These are phyloP conservation scores for Cercospora zeina DNA, from an alignment of 2,329 filamentous ascomycete genomes.

Conservation along the genomic window DNA sequence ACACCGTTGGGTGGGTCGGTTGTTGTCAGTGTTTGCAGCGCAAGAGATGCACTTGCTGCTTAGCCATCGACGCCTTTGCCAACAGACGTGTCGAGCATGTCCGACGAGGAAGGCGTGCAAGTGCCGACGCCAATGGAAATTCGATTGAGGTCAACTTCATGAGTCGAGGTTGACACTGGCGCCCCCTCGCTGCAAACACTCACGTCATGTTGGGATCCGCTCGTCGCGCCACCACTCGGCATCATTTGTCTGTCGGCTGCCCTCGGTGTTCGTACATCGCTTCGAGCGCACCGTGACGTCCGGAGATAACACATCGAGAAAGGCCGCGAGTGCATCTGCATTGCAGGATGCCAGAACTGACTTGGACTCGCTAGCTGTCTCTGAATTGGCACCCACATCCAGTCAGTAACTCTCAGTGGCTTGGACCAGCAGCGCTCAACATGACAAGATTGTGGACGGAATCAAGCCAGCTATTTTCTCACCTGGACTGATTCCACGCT, in stretches of 20 bases:
- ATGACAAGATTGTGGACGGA: too few relatives aligned
- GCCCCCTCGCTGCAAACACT: too few relatives aligned
- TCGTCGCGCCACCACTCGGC: background rate
- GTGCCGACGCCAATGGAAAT: too few relatives aligned
- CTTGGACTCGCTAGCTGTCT: background rate
- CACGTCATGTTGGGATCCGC: background rate
- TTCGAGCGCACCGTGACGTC: background rate
- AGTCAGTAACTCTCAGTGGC: background rate
- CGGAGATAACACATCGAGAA: background rate
- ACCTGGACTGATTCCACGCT: background rate
- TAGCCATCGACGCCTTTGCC: too few relatives aligned
- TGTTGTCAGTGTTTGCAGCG: too few relatives aligned
- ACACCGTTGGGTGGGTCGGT: too few relatives aligned
- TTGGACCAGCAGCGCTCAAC: background rate
- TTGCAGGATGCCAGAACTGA: background rate
- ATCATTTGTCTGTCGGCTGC: background rate
- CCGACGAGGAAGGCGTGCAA: too few relatives aligned
- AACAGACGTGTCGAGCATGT: too few relatives aligned
- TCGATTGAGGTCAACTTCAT: too few relatives aligned
- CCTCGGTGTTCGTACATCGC: background rate
- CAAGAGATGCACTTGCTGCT: too few relatives aligned
- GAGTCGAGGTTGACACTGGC: too few relatives aligned
- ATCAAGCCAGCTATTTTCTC: background rate
- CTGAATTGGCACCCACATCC: background rate
- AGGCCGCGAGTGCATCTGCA: background rate